Base-by-base conservation (phyloP, 2,329 filamentous ascomycete genomes). In the Alternaria triticimaculans region DNA sequence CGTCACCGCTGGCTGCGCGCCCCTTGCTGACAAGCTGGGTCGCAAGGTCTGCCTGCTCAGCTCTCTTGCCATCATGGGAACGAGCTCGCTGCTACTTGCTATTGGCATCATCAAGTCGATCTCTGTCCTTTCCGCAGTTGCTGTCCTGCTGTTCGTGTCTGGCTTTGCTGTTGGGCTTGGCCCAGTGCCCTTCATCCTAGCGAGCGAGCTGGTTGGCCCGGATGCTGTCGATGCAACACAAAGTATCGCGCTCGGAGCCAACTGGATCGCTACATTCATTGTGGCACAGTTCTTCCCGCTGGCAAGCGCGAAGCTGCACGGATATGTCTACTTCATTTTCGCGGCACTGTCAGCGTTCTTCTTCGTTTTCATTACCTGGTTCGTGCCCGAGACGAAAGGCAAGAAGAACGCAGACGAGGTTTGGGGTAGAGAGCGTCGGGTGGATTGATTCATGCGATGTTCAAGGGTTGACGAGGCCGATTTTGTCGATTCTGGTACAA, bases 281-380 rank as follows among this genome's bases (percentile, higher is more conserved):
- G 94, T 99, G 3, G 94, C 95, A 0, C 94, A 97, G 73, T 97
- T 97, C 81, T 97, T 99, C 84, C 95, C 96, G 0, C 87, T 97
- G 20, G 80, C 97, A 64, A 96, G 97, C 76, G 87, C 88, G 46
- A 87, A 87, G 4, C 81, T 97, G 55, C 94, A 90, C 4, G 94
- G 95, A 2, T 92, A 90, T 83, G 91, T 96, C 0, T 99, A 97
- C 77, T 97, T 96, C 77, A 85, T 97, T n/a, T 99, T 99, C 79
- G 89, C 93, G 0, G 90, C 79, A 0, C 81, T 97, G 64, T 94
- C 93, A 0, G 83, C 84, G 0, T 72, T 91, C 2, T 92, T 91
- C 59, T 90, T 88, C 1, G 64, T 86, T 0, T 97, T 97, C 77
- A 89, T 97, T 23, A 84, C 84, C 9, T 87, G 85, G 81, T 88